A percentile compares a stretch with the other conserved stretches of the same genome.
Conservation (phyloP, 495 filamentous ascomycete genomes). For the Bryoglossum gracile region DNA sequence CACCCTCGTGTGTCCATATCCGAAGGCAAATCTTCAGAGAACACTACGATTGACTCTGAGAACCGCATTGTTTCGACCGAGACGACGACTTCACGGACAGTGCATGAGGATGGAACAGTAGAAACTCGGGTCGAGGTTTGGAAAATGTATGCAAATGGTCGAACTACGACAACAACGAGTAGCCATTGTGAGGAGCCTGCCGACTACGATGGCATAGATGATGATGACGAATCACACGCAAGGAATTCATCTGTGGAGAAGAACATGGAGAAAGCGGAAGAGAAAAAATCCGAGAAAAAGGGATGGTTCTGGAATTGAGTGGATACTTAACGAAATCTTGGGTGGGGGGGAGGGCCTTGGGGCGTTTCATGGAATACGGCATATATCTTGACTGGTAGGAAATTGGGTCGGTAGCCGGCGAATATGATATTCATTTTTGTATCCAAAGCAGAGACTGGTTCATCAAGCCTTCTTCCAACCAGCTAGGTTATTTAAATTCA, state of each 20-base stretch:
- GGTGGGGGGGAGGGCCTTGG: no score
- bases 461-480: no score
- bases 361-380: no score
- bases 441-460: no score
- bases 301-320: conserved; percentile 26
- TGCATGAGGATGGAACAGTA: conserved; percentile 51
- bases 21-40: background rate
- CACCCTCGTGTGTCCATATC: background rate
- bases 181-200: conserved; percentile 14
- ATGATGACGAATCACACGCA: background rate
- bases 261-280: conserved; percentile 3
- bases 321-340: no score
- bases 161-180: conserved; percentile 48
- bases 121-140: conserved; percentile 53
- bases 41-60: background rate
- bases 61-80: conserved; percentile 45
- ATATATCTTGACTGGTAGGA: no score
- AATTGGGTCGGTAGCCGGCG: no score
- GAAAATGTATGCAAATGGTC: conserved; percentile 56
- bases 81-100: conserved; percentile 47
- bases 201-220: background rate
- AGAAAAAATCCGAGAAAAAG: conserved; percentile 2
- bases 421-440: no score
- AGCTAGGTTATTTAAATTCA: no score
- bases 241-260: background rate